Conservation (phyloP, 2,329 filamentous ascomycete species). For the Grosmannia clavigera region DNA sequence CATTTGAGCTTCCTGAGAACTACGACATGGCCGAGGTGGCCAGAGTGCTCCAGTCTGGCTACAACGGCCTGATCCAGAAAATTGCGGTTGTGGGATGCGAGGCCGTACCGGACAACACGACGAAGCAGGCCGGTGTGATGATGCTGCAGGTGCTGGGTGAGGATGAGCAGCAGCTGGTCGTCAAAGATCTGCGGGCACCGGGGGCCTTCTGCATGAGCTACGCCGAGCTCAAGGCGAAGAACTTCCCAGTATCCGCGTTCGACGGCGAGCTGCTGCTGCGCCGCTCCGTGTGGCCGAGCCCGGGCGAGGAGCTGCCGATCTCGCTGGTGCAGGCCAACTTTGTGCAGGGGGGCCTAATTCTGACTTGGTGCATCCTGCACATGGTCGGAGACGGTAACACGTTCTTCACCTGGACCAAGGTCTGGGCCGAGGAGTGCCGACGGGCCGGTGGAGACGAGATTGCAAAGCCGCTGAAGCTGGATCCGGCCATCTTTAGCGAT, state of each 20-base stretch:
- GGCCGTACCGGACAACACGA: background rate
- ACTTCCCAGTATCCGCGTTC: background rate
- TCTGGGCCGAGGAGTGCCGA: constrained; percentile 2
- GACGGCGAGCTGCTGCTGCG: background rate
- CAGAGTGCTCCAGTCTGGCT: background rate
- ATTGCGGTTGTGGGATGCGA: background rate
- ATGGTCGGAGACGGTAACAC: constrained; percentile 4
- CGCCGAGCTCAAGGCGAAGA: background rate
- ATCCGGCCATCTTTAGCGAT: background rate
- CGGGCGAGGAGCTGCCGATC: background rate
- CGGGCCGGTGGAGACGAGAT: background rate
- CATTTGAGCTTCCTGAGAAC: background rate
- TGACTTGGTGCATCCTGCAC: constrained; percentile 3
- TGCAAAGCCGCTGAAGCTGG: constrained; percentile 32
- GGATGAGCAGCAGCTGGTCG: background rate
- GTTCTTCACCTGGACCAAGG: background rate
- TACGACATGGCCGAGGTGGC: background rate
- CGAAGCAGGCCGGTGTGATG: background rate
- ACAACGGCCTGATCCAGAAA: background rate
- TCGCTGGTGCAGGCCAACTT: constrained; percentile 5
- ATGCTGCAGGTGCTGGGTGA: background rate
- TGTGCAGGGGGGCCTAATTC: background rate
- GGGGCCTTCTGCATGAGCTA: background rate
- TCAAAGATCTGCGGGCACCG: background rate
- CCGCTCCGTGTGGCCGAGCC: background rate